These are phyloP conservation scores for Fusarium piperis DNA, from an alignment of 2,329 filamentous ascomycete species.

Conservation along the genomic window DNA sequence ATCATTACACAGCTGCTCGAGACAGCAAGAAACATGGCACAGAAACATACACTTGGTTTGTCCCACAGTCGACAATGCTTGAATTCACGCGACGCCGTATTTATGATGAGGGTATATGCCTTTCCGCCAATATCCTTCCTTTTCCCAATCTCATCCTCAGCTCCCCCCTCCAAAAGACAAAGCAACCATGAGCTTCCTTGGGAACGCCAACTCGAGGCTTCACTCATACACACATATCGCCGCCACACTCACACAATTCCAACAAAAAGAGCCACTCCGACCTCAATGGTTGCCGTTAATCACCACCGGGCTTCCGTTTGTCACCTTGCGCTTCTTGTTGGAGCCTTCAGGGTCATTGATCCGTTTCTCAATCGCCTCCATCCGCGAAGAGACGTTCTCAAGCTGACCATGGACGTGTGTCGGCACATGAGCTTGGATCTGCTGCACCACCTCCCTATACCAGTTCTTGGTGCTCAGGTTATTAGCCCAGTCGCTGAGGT, in stretches of 20 bases:
- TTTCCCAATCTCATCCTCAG: neutral
- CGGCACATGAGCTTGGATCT: slow-evolving; percentile 47
- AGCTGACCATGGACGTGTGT: slow-evolving; percentile 31
- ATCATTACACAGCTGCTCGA: neutral
- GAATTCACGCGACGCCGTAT: slow-evolving; percentile 16
- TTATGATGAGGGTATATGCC: slow-evolving; percentile 30
- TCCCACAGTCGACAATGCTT: neutral
- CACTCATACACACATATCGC: neutral
- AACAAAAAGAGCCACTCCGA: neutral
- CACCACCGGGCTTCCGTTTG: slow-evolving; percentile 29
- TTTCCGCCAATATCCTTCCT: neutral
- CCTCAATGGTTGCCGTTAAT: slow-evolving; percentile 20
- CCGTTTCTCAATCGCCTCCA: slow-evolving; percentile 36
- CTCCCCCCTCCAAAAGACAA: slow-evolving; percentile 1
- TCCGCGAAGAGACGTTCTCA: slow-evolving; percentile 20
- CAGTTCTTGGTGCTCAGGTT: slow-evolving; percentile 58
- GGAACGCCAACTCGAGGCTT: slow-evolving; percentile 5
- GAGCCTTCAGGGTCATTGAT: slow-evolving; percentile 9
- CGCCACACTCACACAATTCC: neutral
- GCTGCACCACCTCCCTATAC: slow-evolving; percentile 51
- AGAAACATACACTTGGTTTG: neutral
- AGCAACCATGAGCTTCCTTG: neutral
- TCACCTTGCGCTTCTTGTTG: slow-evolving; percentile 37
- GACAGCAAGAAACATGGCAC: neutral
- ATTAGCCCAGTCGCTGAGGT: slow-evolving; percentile 59